These are phyloP conservation scores for Sungouiella blattae DNA, from an alignment of 805 yeast species.

Conservation along the genomic window DNA sequence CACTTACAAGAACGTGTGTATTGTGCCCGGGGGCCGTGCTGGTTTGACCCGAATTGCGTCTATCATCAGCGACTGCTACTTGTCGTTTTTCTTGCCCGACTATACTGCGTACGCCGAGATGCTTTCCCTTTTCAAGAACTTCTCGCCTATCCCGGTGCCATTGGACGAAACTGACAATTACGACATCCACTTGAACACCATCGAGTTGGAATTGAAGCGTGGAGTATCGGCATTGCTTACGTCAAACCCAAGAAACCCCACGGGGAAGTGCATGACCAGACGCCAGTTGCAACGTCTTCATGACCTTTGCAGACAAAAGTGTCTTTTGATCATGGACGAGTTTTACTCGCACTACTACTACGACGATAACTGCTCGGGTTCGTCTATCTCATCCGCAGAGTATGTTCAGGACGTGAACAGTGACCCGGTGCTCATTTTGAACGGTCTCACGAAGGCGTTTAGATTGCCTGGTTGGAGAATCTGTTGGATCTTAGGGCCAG, in stretches of 20 bases:
- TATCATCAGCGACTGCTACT: conserved; percentile 54
- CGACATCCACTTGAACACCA: conserved; percentile 50
- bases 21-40: conserved; percentile 65
- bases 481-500: conserved; percentile 63
- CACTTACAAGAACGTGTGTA: conserved; percentile 57
- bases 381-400: conserved; percentile 48
- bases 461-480: conserved; percentile 64
- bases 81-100: conserved; percentile 59
- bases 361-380: conserved; percentile 51
- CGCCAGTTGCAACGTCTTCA: conserved; percentile 48
- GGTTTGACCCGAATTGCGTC: conserved; percentile 62
- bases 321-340: conserved; percentile 62
- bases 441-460: conserved; percentile 60
- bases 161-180: conserved; percentile 55
- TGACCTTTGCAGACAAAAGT: conserved; percentile 48
- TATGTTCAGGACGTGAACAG: conserved; percentile 51
- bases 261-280: conserved; percentile 51
- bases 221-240: conserved; percentile 59
- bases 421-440: conserved; percentile 58
- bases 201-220: conserved; percentile 49
- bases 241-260: conserved; percentile 62
- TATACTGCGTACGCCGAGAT: conserved; percentile 65
- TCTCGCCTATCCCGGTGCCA: conserved; percentile 62
- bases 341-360: conserved; percentile 59
- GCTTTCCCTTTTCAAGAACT: conserved; percentile 59